Evolutionary conservation across 1,284 basidiomycete genomes (phyloP), one percentile per base, ranked within the genome.

Genomic region (Leccinum huronense): DNA sequence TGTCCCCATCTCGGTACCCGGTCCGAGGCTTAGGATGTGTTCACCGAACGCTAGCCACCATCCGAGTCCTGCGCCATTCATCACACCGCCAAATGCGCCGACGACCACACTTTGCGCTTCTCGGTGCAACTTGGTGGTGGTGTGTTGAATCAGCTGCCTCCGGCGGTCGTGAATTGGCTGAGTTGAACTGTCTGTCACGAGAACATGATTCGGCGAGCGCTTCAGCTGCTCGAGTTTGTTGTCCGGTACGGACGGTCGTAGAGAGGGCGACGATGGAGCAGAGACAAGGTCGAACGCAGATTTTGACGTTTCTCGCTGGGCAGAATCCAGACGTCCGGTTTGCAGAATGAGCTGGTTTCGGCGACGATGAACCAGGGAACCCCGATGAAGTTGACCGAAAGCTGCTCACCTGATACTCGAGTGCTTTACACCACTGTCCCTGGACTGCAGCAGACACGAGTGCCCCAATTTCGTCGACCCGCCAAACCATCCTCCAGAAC

Each of bases 391-490:
- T 27, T 13, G 23, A 58, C n/a, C 14, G 53, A 40, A 61, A 5
- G 8, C 10, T 13, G 72, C 81, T 54, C 66, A 90, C 91, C 76
- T 86, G 81, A 66, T 81, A 79, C 72, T 93, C 88, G 11, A 94
- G 79, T 5, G 84, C 84, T 65, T 77, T 79, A 64, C 87, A 90
- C 86, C 91, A 93, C 2, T 80, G 75, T 51, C 77, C 77, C 51
- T 83, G 78, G 9, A 91, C 75, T 45, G 86, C 83, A 13, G 79
- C 69, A 1, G 77, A 79, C 9, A 95, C 75, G 34, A 87, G 81
- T 40, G 78, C 75, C 9, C 82, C 85, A 19, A 93, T 83, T 65
- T 93, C 92, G 72, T 95, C 93, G 1, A 91, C 85, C 8, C 83
- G 77, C 80, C 83, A 84, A 7, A 89, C 70, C 70, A 89, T 81